Evolutionary conservation across 805 yeast genomes (phyloP), one percentile per base, ranked within the genome.

Genomic region (Myxozyma nipponensis): DNA sequence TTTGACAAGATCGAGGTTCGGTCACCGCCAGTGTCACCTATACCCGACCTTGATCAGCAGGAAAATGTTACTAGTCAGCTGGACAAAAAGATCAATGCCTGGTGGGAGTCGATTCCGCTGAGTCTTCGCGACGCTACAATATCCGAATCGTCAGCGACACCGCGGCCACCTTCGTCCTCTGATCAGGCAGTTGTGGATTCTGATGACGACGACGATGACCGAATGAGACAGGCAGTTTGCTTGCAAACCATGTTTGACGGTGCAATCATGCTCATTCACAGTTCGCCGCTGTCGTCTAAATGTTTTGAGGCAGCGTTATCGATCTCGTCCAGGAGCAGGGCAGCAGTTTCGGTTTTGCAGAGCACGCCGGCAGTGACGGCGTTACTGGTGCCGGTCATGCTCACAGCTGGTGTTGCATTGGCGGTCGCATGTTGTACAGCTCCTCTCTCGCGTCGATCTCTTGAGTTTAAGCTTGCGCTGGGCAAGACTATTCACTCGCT

Each of bases 401-500:
- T 50, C 41, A 47, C 56, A 1, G 56, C 57, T 18, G 57, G 57
- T 10, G 55, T 49, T 5, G 37, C 51, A 22, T 40, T 53, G 30
- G 24, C 51, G 17, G 35, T 53, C 9, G 44, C 39, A 23, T 56
- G 56, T 26, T 50, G 44, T 4, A 42, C 48, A 32, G 56, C 52
- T 41, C 57, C 55, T n/a, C 44, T 53, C 9, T 38, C 47, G n/a
- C 55, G 46, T 23, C 42, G 52, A 2, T 52, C 57, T 23, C 37
- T 51, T 18, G 56, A 53, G 35, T 46, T 49, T 7, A 53, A 53
- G 35, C 49, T 45, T 13, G 56, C 52, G 3, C 37, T 53, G 17
- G 51, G 56, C 44, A 15, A 51, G 23, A 51, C 50, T 23, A 46
- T 53, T 30, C 56, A 50, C 39, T 34, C 50, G 56, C 50, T 46